phyloP scores from a whole-genome alignment of 176 grass and related monocot genomes.

The Triticum turgidum region DNA sequence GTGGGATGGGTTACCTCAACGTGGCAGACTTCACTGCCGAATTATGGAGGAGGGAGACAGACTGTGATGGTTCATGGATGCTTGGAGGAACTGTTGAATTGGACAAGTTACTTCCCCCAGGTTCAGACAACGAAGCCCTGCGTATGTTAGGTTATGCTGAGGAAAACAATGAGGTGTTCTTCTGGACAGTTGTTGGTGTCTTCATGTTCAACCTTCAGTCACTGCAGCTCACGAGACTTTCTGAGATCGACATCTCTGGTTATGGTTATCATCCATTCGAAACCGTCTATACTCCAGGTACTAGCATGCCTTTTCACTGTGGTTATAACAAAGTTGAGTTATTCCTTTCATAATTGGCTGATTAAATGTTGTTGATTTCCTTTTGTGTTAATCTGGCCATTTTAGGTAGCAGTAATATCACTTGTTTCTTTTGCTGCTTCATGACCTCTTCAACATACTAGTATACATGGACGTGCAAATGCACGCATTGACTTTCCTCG shows the following conservation, averaged over 20 bases:
- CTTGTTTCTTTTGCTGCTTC: background rate
- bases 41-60: background rate
- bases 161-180: background rate
- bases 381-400: background rate
- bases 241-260: background rate
- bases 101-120: background rate
- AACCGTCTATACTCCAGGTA: conserved; percentile 3
- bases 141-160: background rate
- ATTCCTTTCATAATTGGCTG: background rate
- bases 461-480: no score
- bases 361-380: background rate
- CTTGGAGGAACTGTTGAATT: background rate
- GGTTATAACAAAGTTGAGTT: background rate
- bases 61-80: background rate
- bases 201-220: background rate
- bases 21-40: background rate
- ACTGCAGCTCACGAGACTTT: background rate
- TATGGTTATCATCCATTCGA: background rate
- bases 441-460: background rate
- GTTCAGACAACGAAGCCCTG: background rate
- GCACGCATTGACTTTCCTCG: no score
- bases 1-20: background rate
- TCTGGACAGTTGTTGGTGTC: background rate
- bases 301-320: background rate
- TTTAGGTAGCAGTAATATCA: background rate